Percentiles rank a stretch among this genome's conserved stretches.
Conservation (phyloP, 2,329 filamentous ascomycete species). For the Septoria petroselini region DNA sequence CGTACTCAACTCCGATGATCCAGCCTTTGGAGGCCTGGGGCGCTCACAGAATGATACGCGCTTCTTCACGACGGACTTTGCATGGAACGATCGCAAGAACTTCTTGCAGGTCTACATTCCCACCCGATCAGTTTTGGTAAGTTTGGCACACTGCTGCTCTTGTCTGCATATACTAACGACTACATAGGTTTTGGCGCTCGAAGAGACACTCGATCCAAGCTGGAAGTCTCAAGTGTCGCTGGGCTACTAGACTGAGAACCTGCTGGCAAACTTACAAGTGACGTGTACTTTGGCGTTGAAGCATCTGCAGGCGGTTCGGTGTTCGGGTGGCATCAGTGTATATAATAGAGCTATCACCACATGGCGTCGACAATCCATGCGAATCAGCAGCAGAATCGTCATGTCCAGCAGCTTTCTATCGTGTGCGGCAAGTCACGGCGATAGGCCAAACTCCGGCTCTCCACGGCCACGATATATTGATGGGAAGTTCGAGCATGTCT, state of each 20-base stretch:
- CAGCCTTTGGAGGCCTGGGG: conserved; percentile 73
- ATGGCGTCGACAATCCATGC: conserved; percentile 1
- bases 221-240: conserved; percentile 34
- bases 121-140: conserved; percentile 75
- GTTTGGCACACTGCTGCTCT: conserved; percentile 30
- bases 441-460: conserved; percentile 9
- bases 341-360: conserved; percentile 14
- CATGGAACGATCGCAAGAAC: conserved; percentile 87
- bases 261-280: not conserved
- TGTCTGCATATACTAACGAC: conserved; percentile 12
- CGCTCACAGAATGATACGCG: conserved; percentile 75
- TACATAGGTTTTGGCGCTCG: conserved; percentile 32
- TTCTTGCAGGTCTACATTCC: conserved; percentile 92
- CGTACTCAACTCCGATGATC: conserved; percentile 76
- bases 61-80: conserved; percentile 87
- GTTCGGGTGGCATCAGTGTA: conserved; percentile 10
- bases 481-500: too few relatives aligned
- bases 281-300: not conserved
- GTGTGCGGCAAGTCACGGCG: not conserved
- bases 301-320: conserved; percentile 9
- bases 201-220: conserved; percentile 33
- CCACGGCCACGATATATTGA: too few relatives aligned
- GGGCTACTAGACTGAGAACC: conserved; percentile 25
- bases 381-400: not conserved
- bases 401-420: not conserved